Percentiles rank a stretch among this genome's conserved stretches.
These are phyloP conservation scores for Glutinoglossum americanum DNA, from an alignment of 495 filamentous ascomycete genomes.

Conservation along the genomic window DNA sequence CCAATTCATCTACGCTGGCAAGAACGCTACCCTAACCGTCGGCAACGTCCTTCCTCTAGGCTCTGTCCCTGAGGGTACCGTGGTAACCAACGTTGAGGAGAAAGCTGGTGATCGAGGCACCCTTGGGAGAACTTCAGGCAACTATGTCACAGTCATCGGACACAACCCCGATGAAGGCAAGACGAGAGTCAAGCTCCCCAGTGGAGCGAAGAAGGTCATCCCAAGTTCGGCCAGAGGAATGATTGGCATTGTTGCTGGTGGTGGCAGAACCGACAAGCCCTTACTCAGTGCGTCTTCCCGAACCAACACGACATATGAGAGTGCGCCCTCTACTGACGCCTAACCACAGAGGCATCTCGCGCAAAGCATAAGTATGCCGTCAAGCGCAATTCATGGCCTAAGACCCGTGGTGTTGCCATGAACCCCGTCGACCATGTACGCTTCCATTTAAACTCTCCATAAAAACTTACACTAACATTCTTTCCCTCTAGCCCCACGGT, in stretches of 20 bases:
- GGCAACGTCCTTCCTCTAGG: slow-evolving; percentile 90
- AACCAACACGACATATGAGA: neutral
- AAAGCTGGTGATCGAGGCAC: slow-evolving; percentile 91
- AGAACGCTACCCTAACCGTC: slow-evolving; percentile 86
- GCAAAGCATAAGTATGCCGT: slow-evolving; percentile 99
- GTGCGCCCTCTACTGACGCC: neutral
- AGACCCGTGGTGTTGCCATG: slow-evolving; percentile 99
- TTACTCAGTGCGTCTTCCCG: slow-evolving; percentile 48
- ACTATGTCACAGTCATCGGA: slow-evolving; percentile 97
- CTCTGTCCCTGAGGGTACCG: slow-evolving; percentile 94
- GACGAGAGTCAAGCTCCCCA: slow-evolving; percentile 97
- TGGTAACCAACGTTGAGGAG: slow-evolving; percentile 97
- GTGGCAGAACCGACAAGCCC: slow-evolving; percentile 98
- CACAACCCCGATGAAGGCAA: slow-evolving; percentile 98
- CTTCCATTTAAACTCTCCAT: neutral
- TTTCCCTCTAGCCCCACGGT: slow-evolving; percentile 62
- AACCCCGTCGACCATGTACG: slow-evolving; percentile 96
- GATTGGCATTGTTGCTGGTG: slow-evolving; percentile 98
- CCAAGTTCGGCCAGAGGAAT: slow-evolving; percentile 81
- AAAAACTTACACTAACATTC: slow-evolving; percentile 13
- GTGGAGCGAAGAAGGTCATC: slow-evolving; percentile 97
- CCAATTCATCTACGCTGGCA: slow-evolving; percentile 99
- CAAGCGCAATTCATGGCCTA: slow-evolving; percentile 99
- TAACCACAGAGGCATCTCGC: slow-evolving; percentile 62
- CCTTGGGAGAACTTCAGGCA: slow-evolving; percentile 88